Base-by-base conservation (phyloP, 2,329 filamentous ascomycete species). In the Talaromyces islandicus region DNA sequence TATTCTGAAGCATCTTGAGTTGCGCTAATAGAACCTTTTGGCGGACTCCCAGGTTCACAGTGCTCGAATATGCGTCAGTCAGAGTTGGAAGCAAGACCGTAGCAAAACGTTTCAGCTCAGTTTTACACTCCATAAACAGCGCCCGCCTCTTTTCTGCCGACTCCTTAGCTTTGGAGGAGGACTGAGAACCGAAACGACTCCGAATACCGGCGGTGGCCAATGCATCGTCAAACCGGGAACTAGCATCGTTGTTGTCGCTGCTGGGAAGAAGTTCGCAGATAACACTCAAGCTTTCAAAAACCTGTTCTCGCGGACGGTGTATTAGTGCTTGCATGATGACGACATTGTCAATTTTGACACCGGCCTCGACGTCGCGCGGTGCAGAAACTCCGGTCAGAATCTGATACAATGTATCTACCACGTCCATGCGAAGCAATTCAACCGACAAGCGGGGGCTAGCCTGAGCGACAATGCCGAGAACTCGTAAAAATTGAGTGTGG, bases 241-340 rank as follows among this genome's bases (percentile, higher is more conserved):
- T 71, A 41, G 78, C 78, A 56, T 83, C 48, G 21, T 27, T 80
- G 55, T 81, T 82, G 12, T 88, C 87, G 17, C 93, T 80, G 55
- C 85, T 87, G 1, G 93, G 92, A 38, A 99, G 82, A 30, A 99
- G 81, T 77, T 99, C 94, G 78, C 94, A 97, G 64, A 99, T 92
- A 64, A 99, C 92, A 71, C 97, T 97, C 64, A 99, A 83, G 1
- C 95, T 97, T 78, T 99, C 94, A 67, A 93, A 94, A 19, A 99
- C 90, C 75, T 99, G 94, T 66, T 99, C 95, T 60, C 92, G 88
- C 7, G 94, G 94, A 46, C 93, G 88, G 71, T 97, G 94, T 57
- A 99, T 96, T 64, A 99, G 82, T 41, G 95, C 92, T 77, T 99
- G 94, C 95, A 99, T 99, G 69, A 99, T 94, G 52, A 99, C 85